Base-by-base conservation (phyloP, 192 early-diverging fungal species). In the Spinellus fusiger region DNA sequence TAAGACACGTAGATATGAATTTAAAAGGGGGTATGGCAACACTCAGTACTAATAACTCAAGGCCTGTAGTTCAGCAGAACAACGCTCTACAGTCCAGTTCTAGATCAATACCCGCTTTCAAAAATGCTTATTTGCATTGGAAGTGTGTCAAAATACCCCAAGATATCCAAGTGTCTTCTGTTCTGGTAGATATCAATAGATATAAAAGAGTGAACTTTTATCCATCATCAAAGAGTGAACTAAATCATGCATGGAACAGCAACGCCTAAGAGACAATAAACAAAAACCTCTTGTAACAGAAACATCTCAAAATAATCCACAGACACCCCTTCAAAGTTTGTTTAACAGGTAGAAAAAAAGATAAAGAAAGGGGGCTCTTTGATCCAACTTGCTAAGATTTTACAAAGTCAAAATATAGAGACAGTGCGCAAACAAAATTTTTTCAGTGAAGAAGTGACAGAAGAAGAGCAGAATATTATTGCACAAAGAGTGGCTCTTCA, bases 401-500 rank as follows among this genome's bases (percentile, higher is more conserved):
- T 53, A 15, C 15, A n/a, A 58, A 90, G 89, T 73, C 81, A 87
- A 58, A 78, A 77, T 22, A 89, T 90, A 60, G 81, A 80, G 62
- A 84, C 77, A 5, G 84, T 90, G 38, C 80, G 86, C 37, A 94
- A 94, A 69, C 86, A 91, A 59, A 84, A 85, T 20, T 83, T 95
- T 13, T 95, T 95, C 70, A 84, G 83, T 59, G 83, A 92, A 49
- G 90, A 92, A 71, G 83, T 94, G 20, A 95, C 93, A 1, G 86
- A 89, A 64, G 84, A 89, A 58, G 93, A 95, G 62, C 84, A 80
- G 79, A 77, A 81, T 33, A 91, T 95, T 50, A 95, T 95, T 66
- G 77, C 89, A 65, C 84, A 91, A 71, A 84, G 93, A 7, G 89
- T 95, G 6, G 89, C 85, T 16, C 77, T 95, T 48, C 92, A 94